Base-by-base conservation (phyloP, 169 alveolate species). In the Haemoproteus tartakovskyi region DNA sequence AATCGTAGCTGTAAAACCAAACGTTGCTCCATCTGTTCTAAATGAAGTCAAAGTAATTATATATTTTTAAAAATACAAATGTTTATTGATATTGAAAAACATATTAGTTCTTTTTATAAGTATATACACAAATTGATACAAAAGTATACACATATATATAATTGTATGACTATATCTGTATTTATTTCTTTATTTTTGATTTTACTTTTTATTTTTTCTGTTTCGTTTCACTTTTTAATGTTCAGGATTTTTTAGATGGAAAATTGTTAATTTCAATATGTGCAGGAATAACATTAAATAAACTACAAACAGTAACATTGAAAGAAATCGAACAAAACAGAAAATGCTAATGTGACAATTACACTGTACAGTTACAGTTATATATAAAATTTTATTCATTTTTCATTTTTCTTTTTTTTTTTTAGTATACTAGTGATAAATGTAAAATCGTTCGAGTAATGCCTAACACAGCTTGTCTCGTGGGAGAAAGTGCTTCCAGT, bases 401-500 rank as follows among this genome's bases (percentile, higher is more conserved):
- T n/a, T 36, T 0, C 46, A 61, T 11, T 21, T 45, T 45, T 11
- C 3, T n/a, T 19, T 30, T 19, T 2, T 6, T 9, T 61, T 2
- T 45, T 29, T 30, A 74, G 84, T 30, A 57, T 48, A 45, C 24
- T 14, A 78, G 62, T 3, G 9, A 16, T 0, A 27, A 37, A 6
- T n/a, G 40, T 16, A 74, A 74, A 57, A 57, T 74, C 12, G 84
- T 45, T 41, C 30, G 84, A 51, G 52, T 74, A 21, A 74, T 74
- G 84, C 84, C 84, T 19, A 74, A 74, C 18, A 74, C 84, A 11
- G 78, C 84, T 0, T 56, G 78, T 60, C 40, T 74, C 38, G 70
- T 74, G 18, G 84, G 84, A 33, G 46, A 74, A 45, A 62, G 84
- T 16, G 11, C 62, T n/a, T 60, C 47, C 14, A 60, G 43, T 27